Evolutionary conservation across 2,329 filamentous ascomycete genomes (phyloP).

Genomic region (Aureobasidium sp.): DNA sequence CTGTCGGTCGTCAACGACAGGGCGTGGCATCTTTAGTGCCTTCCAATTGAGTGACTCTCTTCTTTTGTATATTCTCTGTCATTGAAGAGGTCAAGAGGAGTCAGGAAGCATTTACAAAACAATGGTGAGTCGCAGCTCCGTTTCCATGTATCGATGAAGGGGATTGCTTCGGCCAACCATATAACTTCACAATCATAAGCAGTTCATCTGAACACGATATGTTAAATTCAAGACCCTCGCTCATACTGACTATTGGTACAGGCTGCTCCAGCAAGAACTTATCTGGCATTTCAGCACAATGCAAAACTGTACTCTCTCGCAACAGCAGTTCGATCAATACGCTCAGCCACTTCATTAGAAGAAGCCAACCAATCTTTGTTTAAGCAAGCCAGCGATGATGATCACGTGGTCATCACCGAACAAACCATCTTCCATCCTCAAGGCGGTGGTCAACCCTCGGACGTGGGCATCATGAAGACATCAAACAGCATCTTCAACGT

Average conservation of each 20-base stretch:
- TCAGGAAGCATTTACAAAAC: neutral
- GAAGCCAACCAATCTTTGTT: conserved; percentile 12
- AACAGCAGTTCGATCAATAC: conserved; percentile 1
- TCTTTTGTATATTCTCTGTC: neutral
- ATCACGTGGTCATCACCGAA: conserved; percentile 12
- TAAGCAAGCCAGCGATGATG: conserved; percentile 10
- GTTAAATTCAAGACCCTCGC: too few species aligned
- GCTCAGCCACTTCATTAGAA: neutral
- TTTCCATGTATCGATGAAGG: too few species aligned
- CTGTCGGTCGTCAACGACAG: neutral
- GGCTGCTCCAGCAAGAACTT: conserved; percentile 2
- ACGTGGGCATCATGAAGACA: conserved; percentile 14
- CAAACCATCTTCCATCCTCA: conserved; percentile 18
- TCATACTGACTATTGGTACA: neutral
- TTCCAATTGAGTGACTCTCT: neutral
- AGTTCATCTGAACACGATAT: neutral
- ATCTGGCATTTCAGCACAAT: conserved; percentile 9
- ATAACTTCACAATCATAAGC: too few species aligned
- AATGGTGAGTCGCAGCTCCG: too few species aligned
- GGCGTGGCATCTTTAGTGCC: neutral
- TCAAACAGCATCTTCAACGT: conserved; percentile 13
- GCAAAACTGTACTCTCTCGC: conserved; percentile 6
- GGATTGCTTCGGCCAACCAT: neutral
- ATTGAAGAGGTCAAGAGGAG: neutral
- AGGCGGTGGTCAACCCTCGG: conserved; percentile 17